A percentile compares a stretch with the other conserved stretches of the same genome.
phyloP scores from a whole-genome alignment of 1,284 basidiomycete genomes.

The Laetiporus sulphureus region DNA sequence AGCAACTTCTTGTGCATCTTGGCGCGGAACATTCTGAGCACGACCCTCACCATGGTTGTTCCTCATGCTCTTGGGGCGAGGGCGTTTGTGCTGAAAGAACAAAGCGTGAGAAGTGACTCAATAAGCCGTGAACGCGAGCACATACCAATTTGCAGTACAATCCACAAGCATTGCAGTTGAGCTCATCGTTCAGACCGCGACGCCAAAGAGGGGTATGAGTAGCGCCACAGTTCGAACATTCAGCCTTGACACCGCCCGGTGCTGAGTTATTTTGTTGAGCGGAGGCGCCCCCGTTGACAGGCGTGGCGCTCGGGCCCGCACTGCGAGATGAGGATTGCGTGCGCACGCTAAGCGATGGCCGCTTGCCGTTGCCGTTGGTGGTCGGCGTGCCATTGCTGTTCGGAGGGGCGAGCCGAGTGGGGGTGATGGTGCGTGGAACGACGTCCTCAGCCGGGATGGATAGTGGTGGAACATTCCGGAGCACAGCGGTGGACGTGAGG shows the following conservation, averaged over 20 bases:
- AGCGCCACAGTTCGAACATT: slow-evolving; percentile 78
- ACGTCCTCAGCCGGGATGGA: slow-evolving; percentile 32
- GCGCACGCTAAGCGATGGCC: slow-evolving; percentile 53
- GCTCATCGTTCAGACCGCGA: slow-evolving; percentile 73
- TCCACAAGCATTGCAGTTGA: slow-evolving; percentile 81
- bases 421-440: slow-evolving; percentile 42
- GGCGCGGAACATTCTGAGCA: slow-evolving; percentile 52
- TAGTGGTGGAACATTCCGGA: slow-evolving; percentile 30
- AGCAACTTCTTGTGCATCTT: slow-evolving; percentile 35
- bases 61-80: slow-evolving; percentile 78
- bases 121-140: too few relatives aligned
- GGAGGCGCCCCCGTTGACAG: slow-evolving; percentile 40
- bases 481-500: slow-evolving; percentile 26
- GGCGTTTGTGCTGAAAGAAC: slow-evolving; percentile 62
- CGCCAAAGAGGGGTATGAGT: slow-evolving; percentile 81
- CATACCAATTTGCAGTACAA: slow-evolving; percentile 72
- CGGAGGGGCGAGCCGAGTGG: slow-evolving; percentile 41
- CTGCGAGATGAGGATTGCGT: slow-evolving; percentile 39
- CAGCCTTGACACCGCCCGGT: slow-evolving; percentile 76
- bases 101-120: too few relatives aligned
- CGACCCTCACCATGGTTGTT: slow-evolving; percentile 62
- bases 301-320: slow-evolving; percentile 55
- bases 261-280: slow-evolving; percentile 33
- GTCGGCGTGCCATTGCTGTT: slow-evolving; percentile 31
- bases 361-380: slow-evolving; percentile 29